These are phyloP conservation scores for Nicotiana benthamiana DNA, from an alignment of 257 asterid genomes.

Conservation along the genomic window DNA sequence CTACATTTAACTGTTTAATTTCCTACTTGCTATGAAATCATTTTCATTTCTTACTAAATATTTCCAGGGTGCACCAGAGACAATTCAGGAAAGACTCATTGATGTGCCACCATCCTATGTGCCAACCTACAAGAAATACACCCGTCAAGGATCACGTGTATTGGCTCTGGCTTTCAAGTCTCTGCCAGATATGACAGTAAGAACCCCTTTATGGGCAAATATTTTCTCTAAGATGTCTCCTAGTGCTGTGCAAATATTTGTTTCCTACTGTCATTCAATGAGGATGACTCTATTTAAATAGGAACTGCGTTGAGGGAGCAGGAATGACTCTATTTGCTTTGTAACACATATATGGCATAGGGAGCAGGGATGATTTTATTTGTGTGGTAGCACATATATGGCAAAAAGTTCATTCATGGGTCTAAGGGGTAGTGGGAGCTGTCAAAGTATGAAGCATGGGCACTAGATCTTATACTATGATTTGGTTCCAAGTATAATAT, in stretches of 20 bases:
- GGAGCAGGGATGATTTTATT: not conserved
- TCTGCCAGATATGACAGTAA: constrained; percentile 96
- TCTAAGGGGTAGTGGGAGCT: not conserved
- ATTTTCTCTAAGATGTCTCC: not conserved
- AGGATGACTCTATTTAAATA: not conserved
- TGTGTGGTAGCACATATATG: not conserved
- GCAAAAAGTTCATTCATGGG: not conserved
- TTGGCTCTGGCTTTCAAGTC: constrained; percentile 87
- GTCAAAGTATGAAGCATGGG: not conserved
- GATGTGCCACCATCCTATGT: constrained; percentile 74
- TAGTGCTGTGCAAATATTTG: not conserved
- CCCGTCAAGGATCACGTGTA: constrained; percentile 99
- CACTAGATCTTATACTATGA: not conserved
- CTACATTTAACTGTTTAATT: not conserved
- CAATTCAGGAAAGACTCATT: constrained; percentile 90
- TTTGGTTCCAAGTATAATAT: not conserved
- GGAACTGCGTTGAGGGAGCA: not conserved
- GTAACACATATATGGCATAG: not conserved
- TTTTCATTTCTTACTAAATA: not conserved
- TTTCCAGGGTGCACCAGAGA: constrained; percentile 97
- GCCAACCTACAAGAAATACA: constrained; percentile 74
- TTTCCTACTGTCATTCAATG: not conserved
- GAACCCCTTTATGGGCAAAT: constrained; percentile 11
- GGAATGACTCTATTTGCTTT: not conserved
- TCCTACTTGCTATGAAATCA: not conserved